phyloP scores from a whole-genome alignment of 2,329 filamentous ascomycete genomes.

The Talaromyces piceae region DNA sequence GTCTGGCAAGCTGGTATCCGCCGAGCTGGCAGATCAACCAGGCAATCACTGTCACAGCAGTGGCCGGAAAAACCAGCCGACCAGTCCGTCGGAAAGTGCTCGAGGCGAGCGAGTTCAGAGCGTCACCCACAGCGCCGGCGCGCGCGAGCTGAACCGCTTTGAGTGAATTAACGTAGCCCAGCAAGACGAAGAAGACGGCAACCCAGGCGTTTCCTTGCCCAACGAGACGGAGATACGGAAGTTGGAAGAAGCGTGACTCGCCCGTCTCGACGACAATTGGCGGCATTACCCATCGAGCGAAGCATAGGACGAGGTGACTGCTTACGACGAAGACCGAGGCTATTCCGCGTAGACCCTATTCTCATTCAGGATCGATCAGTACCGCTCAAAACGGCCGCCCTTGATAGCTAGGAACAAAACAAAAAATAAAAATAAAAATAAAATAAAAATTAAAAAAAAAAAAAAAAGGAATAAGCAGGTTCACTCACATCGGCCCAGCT shows the following conservation, averaged over 20 bases:
- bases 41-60: slow-evolving; percentile 47
- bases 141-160: slow-evolving; percentile 52
- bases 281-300: slow-evolving; percentile 45
- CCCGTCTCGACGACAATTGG: slow-evolving; percentile 40
- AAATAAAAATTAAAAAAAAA: neutral
- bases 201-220: slow-evolving; percentile 58
- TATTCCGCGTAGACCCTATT: slow-evolving; percentile 49
- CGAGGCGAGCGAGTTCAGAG: slow-evolving; percentile 48
- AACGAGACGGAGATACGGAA: slow-evolving; percentile 52
- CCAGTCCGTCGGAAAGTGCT: slow-evolving; percentile 54
- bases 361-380: neutral
- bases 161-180: slow-evolving; percentile 57
- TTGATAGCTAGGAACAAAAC: neutral
- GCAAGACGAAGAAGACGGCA: slow-evolving; percentile 58
- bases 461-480: slow-evolving; percentile 1
- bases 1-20: slow-evolving; percentile 49
- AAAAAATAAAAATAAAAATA: neutral
- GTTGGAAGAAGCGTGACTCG: slow-evolving; percentile 46
- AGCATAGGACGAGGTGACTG: slow-evolving; percentile 48
- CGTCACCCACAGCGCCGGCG: slow-evolving; percentile 47
- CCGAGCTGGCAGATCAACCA: slow-evolving; percentile 52
- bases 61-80: slow-evolving; percentile 51
- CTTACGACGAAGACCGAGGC: slow-evolving; percentile 50
- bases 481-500: slow-evolving; percentile 18
- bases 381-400: neutral